Percentiles rank a stretch among this genome's conserved stretches.
Conservation (phyloP, 257 asterid species). For the Fraxinus pennsylvanica region DNA sequence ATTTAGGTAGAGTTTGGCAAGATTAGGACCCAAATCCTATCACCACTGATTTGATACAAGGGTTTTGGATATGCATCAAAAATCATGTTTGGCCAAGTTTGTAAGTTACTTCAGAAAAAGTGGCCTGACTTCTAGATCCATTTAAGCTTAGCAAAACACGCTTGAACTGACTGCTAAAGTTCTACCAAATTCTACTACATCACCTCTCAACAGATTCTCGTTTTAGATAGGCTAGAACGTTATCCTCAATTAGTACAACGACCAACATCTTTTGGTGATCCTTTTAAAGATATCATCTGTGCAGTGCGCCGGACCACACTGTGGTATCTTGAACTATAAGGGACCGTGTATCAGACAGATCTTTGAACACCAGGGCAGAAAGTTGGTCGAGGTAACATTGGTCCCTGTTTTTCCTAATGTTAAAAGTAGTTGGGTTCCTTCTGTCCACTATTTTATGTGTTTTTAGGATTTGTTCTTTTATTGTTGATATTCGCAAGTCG, state of each 20-base stretch:
- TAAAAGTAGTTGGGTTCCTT: slow-evolving; percentile 15
- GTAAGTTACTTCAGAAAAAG: not conserved
- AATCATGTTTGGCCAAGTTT: not conserved
- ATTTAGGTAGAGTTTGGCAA: not conserved
- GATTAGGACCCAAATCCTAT: not conserved
- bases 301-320: not conserved
- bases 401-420: slow-evolving; percentile 19
- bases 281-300: not conserved
- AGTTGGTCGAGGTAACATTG: slow-evolving; percentile 23
- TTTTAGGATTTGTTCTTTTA: slow-evolving; percentile 30
- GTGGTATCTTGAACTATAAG: not conserved
- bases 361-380: slow-evolving; percentile 17
- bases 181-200: not conserved
- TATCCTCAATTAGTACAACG: not conserved
- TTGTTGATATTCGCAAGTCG: slow-evolving; percentile 15
- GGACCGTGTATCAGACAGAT: not conserved
- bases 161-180: not conserved
- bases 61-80: not conserved
- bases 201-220: not conserved
- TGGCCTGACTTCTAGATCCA: not conserved
- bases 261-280: not conserved
- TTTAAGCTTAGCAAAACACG: not conserved
- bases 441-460: slow-evolving; percentile 22
- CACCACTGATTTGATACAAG: not conserved
- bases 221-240: not conserved